phyloP scores from a whole-genome alignment of 78 protist genomes.

The Dictyostelium capitatum region DNA sequence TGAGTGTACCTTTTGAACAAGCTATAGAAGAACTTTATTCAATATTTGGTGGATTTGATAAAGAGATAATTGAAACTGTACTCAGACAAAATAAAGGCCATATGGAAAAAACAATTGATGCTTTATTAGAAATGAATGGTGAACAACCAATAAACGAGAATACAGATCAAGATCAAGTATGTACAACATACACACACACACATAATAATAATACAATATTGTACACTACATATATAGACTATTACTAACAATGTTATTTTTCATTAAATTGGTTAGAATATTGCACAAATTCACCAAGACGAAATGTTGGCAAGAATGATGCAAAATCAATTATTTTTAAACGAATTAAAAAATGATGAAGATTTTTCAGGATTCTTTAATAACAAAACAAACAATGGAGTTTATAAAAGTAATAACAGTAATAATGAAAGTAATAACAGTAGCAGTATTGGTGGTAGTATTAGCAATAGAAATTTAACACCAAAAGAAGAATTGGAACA shows the following conservation, averaged over 20 bases:
- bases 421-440: neutral
- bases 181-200: too few species aligned
- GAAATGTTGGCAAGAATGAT: conserved; percentile 70
- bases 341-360: conserved; percentile 42
- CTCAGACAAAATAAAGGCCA: conserved; percentile 67
- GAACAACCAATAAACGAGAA: conserved; percentile 59
- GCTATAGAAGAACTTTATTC: conserved; percentile 39
- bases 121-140: conserved; percentile 78
- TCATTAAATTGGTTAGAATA: neutral
- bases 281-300: conserved; percentile 66
- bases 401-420: neutral
- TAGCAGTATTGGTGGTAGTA: neutral
- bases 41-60: conserved; percentile 65
- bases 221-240: neutral
- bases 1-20: conserved; percentile 75
- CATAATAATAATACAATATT: too few species aligned
- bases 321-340: conserved; percentile 62
- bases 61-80: conserved; percentile 46
- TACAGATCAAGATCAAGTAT: conserved; percentile 52
- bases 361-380: conserved; percentile 28
- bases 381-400: neutral
- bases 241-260: neutral
- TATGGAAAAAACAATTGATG: conserved; percentile 80
- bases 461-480: neutral
- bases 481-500: conserved; percentile 24